These are phyloP conservation scores for Cercospora sesami DNA, from an alignment of 2,329 filamentous ascomycete species.

Conservation along the genomic window DNA sequence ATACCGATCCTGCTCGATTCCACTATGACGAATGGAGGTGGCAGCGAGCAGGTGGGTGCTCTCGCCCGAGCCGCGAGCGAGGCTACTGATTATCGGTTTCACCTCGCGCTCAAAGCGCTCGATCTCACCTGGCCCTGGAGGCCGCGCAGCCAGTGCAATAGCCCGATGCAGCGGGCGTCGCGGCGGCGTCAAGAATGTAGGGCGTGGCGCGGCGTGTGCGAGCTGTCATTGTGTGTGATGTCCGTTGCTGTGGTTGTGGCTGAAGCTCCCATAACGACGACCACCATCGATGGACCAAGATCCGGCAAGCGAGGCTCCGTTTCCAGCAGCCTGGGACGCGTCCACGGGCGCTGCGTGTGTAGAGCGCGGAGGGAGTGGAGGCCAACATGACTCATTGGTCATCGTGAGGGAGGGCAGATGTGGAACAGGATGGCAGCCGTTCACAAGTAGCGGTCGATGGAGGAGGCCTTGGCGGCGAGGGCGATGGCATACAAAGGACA, in stretches of 20 bases:
- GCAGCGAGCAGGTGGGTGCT: neutral
- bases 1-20: slow-evolving; percentile 8
- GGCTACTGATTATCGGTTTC: slow-evolving; percentile 1
- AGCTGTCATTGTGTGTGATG: slow-evolving; percentile 23
- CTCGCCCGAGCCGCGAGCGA: neutral
- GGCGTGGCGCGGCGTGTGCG: slow-evolving; percentile 16
- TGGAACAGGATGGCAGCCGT: slow-evolving; percentile 20
- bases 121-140: neutral
- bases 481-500: slow-evolving; percentile 20
- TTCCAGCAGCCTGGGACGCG: slow-evolving; percentile 24
- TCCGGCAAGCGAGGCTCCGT: slow-evolving; percentile 8
- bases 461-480: slow-evolving; percentile 13
- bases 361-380: slow-evolving; percentile 17
- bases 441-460: slow-evolving; percentile 10
- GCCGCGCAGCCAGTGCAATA: slow-evolving; percentile 20
- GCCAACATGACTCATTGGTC: slow-evolving; percentile 27
- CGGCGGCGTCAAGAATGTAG: slow-evolving; percentile 22
- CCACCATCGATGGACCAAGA: neutral
- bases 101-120: neutral
- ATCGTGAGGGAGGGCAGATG: slow-evolving; percentile 14
- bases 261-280: slow-evolving; percentile 15
- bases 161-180: slow-evolving; percentile 16
- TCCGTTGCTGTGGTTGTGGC: slow-evolving; percentile 23
- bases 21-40: neutral
- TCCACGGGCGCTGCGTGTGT: neutral